Conservation (phyloP, 495 filamentous ascomycete species). For the Astrothelium macrocarpum region DNA sequence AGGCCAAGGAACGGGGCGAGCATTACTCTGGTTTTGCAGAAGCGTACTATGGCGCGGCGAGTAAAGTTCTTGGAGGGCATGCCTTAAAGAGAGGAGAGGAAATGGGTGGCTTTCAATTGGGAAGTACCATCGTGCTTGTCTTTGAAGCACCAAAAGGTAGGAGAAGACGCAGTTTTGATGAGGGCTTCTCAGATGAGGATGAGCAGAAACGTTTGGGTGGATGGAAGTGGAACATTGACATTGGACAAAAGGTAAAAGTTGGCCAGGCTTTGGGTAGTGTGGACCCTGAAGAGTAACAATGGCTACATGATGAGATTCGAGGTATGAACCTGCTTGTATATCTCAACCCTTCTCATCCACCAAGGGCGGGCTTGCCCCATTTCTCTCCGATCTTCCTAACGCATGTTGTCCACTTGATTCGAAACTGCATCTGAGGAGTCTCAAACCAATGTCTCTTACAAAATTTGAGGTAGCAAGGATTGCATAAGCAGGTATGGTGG, state of each 20-base stretch:
- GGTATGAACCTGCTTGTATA: background rate
- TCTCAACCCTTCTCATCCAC: background rate
- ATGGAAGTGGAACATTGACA: conserved; percentile 73
- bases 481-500: no score
- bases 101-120: conserved; percentile 96
- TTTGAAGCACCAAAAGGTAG: conserved; percentile 81
- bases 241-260: conserved; percentile 80
- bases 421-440: no score
- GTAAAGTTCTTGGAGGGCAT: conserved; percentile 67
- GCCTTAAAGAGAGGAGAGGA: conserved; percentile 81
- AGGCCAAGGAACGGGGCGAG: conserved; percentile 65
- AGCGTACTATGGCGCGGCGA: conserved; percentile 76
- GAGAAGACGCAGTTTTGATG: conserved; percentile 50
- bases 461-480: no score
- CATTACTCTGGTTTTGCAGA: conserved; percentile 79
- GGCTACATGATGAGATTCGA: background rate
- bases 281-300: conserved; percentile 12
- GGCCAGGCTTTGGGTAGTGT: conserved; percentile 72
- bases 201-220: conserved; percentile 48
- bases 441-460: no score
- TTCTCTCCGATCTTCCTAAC: no score
- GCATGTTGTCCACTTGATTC: no score
- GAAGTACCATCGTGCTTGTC: conserved; percentile 89
- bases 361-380: no score
- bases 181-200: conserved; percentile 46